Evolutionary conservation across 1,139 yeast species (phyloP).

Genomic region (Scheffersomyces segobiensis): DNA sequence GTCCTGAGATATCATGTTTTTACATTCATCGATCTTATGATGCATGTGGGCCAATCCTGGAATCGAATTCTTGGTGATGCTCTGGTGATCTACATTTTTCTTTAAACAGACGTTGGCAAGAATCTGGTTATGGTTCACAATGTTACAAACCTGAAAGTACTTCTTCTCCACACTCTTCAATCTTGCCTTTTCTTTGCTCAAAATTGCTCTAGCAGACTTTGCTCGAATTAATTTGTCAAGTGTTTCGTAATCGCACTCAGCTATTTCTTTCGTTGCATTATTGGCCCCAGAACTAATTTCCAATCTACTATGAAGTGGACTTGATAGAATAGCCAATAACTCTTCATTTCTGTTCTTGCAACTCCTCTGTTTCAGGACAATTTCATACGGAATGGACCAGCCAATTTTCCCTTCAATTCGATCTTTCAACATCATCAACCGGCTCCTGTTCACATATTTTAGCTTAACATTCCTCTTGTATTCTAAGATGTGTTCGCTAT

Average conservation of each 20-base stretch:
- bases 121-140: slow-evolving; percentile 42
- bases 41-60: slow-evolving; percentile 7
- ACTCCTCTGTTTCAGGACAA: neutral
- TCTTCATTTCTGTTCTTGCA: neutral
- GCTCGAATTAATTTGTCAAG: slow-evolving; percentile 17
- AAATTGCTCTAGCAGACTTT: slow-evolving; percentile 30
- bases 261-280: neutral
- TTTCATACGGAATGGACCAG: neutral
- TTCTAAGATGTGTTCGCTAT: neutral
- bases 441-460: slow-evolving; percentile 19
- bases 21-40: slow-evolving; percentile 11
- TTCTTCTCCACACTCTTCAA: slow-evolving; percentile 37
- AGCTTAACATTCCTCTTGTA: slow-evolving; percentile 5
- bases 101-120: slow-evolving; percentile 29
- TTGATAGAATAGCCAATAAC: neutral
- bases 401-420: slow-evolving; percentile 11
- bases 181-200: slow-evolving; percentile 45
- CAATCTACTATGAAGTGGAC: neutral
- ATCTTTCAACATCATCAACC: slow-evolving; percentile 16
- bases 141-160: slow-evolving; percentile 55
- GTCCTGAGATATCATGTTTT: slow-evolving; percentile 22
- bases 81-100: slow-evolving; percentile 16
- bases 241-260: slow-evolving; percentile 2
- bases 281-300: neutral
- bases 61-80: slow-evolving; percentile 7